phyloP scores from a whole-genome alignment of 768 basidiomycete species.

The Pulveroboletus sp. region DNA sequence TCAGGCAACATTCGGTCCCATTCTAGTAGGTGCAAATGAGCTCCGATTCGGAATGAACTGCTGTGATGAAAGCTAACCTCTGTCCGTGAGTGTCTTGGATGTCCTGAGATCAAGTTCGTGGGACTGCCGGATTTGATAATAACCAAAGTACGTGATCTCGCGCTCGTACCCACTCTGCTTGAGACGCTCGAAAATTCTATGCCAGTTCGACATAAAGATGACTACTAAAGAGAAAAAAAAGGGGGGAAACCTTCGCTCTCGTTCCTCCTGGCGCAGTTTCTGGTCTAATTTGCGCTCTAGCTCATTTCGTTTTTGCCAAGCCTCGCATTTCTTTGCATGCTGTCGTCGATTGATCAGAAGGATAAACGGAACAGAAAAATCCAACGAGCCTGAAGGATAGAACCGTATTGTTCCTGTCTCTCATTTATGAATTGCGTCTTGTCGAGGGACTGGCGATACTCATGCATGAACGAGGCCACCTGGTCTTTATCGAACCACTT shows the following conservation, averaged over 20 bases:
- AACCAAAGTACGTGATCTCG: neutral
- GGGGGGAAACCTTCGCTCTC: neutral
- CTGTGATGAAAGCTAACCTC: neutral
- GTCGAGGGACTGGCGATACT: neutral
- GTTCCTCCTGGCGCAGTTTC: neutral
- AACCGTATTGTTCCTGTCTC: neutral
- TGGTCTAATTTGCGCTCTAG: neutral
- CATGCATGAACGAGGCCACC: conserved; percentile 6
- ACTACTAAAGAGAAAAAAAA: neutral
- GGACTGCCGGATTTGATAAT: neutral
- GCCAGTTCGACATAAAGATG: neutral
- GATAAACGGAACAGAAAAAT: neutral
- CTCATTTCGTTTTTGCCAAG: neutral
- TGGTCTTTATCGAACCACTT: conserved; percentile 9
- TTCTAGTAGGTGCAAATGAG: neutral
- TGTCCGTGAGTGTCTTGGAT: conserved; percentile 8
- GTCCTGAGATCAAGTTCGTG: neutral
- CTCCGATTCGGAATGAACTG: neutral
- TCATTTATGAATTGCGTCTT: conserved; percentile 1
- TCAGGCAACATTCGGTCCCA: conserved; percentile 10
- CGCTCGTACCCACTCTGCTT: neutral
- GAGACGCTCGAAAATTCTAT: neutral
- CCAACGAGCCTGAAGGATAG: neutral
- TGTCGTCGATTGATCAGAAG: neutral
- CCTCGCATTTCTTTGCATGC: neutral